These are phyloP conservation scores for Helotiales sp. DNA, from an alignment of 2,329 filamentous ascomycete genomes.

Conservation along the genomic window DNA sequence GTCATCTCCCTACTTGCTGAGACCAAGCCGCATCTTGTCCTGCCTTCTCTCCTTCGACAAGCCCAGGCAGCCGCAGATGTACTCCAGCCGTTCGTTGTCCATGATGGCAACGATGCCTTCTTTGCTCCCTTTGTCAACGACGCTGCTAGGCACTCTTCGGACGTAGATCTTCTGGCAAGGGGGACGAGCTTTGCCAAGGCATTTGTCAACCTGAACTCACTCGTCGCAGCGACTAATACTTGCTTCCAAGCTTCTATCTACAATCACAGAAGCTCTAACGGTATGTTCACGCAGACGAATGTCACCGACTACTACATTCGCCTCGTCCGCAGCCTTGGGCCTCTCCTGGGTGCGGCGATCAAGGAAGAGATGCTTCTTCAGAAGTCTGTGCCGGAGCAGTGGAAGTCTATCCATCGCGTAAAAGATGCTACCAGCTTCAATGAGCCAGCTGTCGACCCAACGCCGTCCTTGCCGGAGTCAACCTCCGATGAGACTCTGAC, in stretches of 20 bases:
- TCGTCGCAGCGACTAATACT: constrained; percentile 73
- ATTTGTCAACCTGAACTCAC: constrained; percentile 72
- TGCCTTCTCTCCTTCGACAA: constrained; percentile 78
- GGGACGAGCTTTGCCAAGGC: constrained; percentile 81
- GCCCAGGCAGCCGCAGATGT: constrained; percentile 68
- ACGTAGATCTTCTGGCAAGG: constrained; percentile 47
- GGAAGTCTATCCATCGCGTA: constrained; percentile 40
- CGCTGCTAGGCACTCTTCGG: constrained; percentile 37
- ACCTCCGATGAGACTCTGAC: too few species aligned
- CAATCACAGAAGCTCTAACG: constrained; percentile 57
- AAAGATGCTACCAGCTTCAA: constrained; percentile 27
- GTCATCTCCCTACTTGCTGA: constrained; percentile 80
- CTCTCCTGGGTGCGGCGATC: constrained; percentile 76
- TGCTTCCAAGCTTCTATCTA: constrained; percentile 63
- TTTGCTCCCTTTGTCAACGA: constrained; percentile 66
- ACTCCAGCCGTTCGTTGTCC: constrained; percentile 63
- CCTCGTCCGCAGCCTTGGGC: constrained; percentile 74
- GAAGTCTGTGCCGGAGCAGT: constrained; percentile 70
- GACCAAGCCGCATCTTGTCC: constrained; percentile 73
- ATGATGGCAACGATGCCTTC: constrained; percentile 56
- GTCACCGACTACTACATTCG: constrained; percentile 79
- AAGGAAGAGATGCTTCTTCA: constrained; percentile 80
- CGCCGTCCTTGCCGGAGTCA: too few species aligned
- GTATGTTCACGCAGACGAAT: constrained; percentile 74
- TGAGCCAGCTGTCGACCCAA: constrained; percentile 17